These are phyloP conservation scores for Ramaria rubella DNA, from an alignment of 768 basidiomycete species.

Conservation along the genomic window DNA sequence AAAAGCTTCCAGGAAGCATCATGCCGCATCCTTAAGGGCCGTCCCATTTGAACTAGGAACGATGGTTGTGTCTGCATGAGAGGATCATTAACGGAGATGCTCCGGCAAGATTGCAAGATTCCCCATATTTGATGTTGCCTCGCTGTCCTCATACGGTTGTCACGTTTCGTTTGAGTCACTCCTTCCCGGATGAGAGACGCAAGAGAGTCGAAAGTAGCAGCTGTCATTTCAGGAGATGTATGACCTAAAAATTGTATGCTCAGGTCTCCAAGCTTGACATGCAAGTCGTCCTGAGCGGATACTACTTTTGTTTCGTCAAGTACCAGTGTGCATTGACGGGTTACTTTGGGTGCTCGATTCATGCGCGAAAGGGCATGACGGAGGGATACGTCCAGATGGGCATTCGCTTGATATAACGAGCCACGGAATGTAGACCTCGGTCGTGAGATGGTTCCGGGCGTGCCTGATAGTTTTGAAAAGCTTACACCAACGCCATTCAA, in stretches of 20 bases:
- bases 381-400: background rate
- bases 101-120: constrained; percentile 13
- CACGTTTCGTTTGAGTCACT: background rate
- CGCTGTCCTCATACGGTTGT: background rate
- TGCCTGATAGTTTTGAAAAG: background rate
- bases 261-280: background rate
- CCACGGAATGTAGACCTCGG: background rate
- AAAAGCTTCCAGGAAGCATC: constrained; percentile 70
- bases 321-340: background rate
- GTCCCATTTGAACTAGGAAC: constrained; percentile 70
- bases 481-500: background rate
- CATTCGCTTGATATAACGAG: background rate
- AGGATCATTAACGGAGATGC: constrained; percentile 56
- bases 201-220: background rate
- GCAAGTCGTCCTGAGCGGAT: background rate
- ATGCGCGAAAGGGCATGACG: background rate
- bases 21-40: constrained; percentile 58
- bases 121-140: constrained; percentile 8
- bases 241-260: background rate
- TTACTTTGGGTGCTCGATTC: background rate
- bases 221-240: background rate
- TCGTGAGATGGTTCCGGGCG: background rate
- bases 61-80: constrained; percentile 81
- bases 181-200: background rate
- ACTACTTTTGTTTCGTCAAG: background rate